These are phyloP conservation scores for Peronospora farinosa DNA, from an alignment of 352 stramenopile species.

Conservation along the genomic window DNA sequence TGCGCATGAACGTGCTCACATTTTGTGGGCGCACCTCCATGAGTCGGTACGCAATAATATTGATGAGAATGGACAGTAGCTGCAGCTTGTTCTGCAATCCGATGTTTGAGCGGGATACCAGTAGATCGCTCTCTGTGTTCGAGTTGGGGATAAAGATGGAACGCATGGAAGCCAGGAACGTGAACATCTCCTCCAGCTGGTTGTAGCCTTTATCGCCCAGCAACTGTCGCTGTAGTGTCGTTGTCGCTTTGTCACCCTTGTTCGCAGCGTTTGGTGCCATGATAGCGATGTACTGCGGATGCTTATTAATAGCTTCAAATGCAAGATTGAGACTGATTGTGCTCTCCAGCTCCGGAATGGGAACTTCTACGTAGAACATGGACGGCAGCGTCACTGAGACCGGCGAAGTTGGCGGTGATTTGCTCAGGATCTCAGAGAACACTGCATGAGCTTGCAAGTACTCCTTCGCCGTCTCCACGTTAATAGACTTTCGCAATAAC, in stretches of 20 bases:
- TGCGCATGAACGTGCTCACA: constrained; percentile 49
- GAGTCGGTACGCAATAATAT: constrained; percentile 74
- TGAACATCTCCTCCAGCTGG: constrained; percentile 82
- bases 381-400: constrained; percentile 44
- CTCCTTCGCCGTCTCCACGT: constrained; percentile 77
- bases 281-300: constrained; percentile 79
- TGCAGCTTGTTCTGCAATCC: constrained; percentile 81
- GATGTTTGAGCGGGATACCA: constrained; percentile 52
- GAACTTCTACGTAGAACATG: constrained; percentile 85
- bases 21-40: constrained; percentile 52
- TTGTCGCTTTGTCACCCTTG: constrained; percentile 22
- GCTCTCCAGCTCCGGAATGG: constrained; percentile 58
- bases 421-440: constrained; percentile 61
- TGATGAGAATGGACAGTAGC: constrained; percentile 75
- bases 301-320: constrained; percentile 72
- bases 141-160: constrained; percentile 57
- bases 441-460: constrained; percentile 78
- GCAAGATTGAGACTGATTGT: constrained; percentile 79
- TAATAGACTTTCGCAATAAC: constrained; percentile 71
- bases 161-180: constrained; percentile 74
- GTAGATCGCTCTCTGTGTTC: constrained; percentile 18
- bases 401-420: constrained; percentile 38
- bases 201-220: constrained; percentile 85
- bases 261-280: constrained; percentile 27
- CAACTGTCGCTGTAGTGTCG: constrained; percentile 59